Percentiles rank a stretch among this genome's conserved stretches.
phyloP scores from a whole-genome alignment of 495 filamentous ascomycete genomes.

The Penicillium verhagenii region DNA sequence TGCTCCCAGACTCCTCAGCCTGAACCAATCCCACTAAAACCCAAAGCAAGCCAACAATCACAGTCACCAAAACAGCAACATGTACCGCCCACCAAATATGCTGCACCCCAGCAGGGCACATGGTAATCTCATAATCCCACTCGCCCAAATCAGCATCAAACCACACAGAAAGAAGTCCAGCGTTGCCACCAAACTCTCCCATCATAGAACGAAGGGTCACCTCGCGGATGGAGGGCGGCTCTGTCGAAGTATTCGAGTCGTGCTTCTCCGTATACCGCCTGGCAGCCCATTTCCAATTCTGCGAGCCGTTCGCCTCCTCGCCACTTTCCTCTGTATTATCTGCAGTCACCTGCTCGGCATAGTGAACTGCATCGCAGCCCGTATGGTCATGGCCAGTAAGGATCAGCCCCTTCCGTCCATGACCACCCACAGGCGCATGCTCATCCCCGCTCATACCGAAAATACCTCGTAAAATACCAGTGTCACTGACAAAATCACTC shows the following conservation, averaged over 20 bases:
- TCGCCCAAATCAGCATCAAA: conserved; percentile 66
- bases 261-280: conserved; percentile 22
- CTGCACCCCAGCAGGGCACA: conserved; percentile 77
- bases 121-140: conserved; percentile 79
- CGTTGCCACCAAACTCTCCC: conserved; percentile 88
- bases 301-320: conserved; percentile 12
- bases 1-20: background rate
- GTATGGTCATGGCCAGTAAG: conserved; percentile 93
- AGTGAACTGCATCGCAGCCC: conserved; percentile 88
- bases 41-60: conserved; percentile 21
- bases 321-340: conserved; percentile 10
- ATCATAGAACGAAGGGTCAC: conserved; percentile 98
- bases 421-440: conserved; percentile 49
- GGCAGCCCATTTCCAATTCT: conserved; percentile 35
- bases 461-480: conserved; percentile 71
- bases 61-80: conserved; percentile 60
- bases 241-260: background rate
- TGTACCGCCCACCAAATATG: conserved; percentile 95
- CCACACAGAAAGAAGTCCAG: conserved; percentile 84
- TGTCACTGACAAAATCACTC: conserved; percentile 57
- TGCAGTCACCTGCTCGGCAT: conserved; percentile 49
- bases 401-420: conserved; percentile 69
- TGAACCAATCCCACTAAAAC: background rate
- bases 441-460: conserved; percentile 69
- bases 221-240: conserved; percentile 62